These are phyloP conservation scores for Aspergillus bertholletiae DNA, from an alignment of 495 filamentous ascomycete genomes.

Conservation along the genomic window DNA sequence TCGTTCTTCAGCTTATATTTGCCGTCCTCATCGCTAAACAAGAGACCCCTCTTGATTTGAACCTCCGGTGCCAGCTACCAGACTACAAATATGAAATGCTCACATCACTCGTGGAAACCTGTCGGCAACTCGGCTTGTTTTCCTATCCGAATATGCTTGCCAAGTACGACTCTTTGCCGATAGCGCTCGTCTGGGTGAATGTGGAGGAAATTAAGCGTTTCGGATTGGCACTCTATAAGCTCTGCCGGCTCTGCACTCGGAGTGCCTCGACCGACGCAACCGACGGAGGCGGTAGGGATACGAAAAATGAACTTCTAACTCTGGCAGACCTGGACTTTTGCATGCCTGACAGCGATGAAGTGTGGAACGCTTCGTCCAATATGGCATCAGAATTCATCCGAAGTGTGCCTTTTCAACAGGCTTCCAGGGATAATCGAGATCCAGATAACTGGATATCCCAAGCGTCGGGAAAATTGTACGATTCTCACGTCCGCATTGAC, in stretches of 20 bases:
- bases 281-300: neutral
- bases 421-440: slow-evolving; percentile 7
- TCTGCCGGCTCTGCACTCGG: slow-evolving; percentile 8
- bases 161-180: slow-evolving; percentile 8
- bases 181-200: slow-evolving; percentile 15
- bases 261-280: neutral
- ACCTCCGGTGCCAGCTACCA: slow-evolving; percentile 7
- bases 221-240: slow-evolving; percentile 19
- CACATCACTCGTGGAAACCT: slow-evolving; percentile 12
- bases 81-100: slow-evolving; percentile 10
- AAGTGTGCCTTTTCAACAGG: neutral
- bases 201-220: slow-evolving; percentile 24
- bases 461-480: slow-evolving; percentile 2
- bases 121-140: slow-evolving; percentile 14
- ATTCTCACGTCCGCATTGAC: slow-evolving; percentile 7
- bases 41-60: slow-evolving; percentile 3
- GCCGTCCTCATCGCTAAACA: slow-evolving; percentile 11
- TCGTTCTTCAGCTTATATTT: slow-evolving; percentile 19
- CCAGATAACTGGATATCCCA: slow-evolving; percentile 9
- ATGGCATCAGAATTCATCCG: neutral
- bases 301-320: slow-evolving; percentile 8
- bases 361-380: slow-evolving; percentile 12
- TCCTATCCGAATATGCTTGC: slow-evolving; percentile 20
- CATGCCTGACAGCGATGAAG: slow-evolving; percentile 18
- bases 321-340: slow-evolving; percentile 15